Conservation (phyloP, 2,329 filamentous ascomycete genomes). For the Monilinia fructicola region DNA sequence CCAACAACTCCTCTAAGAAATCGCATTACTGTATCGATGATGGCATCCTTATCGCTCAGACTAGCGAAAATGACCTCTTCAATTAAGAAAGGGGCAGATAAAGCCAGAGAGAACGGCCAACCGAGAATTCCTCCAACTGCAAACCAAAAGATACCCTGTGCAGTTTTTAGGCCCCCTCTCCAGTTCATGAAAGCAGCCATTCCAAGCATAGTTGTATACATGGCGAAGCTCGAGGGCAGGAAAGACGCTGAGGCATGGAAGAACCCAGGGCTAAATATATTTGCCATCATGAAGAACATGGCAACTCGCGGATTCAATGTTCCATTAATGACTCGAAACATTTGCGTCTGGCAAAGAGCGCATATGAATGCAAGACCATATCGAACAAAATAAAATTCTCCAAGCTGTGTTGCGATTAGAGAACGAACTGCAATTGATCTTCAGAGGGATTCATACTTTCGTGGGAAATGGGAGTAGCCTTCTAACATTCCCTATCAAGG, state of each 20-base stretch:
- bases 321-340: slow-evolving; percentile 75
- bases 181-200: slow-evolving; percentile 89
- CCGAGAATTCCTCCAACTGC: slow-evolving; percentile 81
- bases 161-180: slow-evolving; percentile 74
- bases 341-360: slow-evolving; percentile 75
- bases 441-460: slow-evolving; percentile 47
- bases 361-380: slow-evolving; percentile 72
- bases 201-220: slow-evolving; percentile 89
- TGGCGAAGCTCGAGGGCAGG: slow-evolving; percentile 91
- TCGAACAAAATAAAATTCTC: slow-evolving; percentile 87
- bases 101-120: slow-evolving; percentile 89
- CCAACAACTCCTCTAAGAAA: slow-evolving; percentile 63
- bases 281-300: slow-evolving; percentile 76
- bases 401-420: slow-evolving; percentile 45
- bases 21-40: slow-evolving; percentile 60
- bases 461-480: slow-evolving; percentile 61
- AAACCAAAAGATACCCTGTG: slow-evolving; percentile 86
- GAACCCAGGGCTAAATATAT: slow-evolving; percentile 81
- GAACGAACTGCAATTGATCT: not conserved
- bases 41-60: slow-evolving; percentile 56
- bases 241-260: slow-evolving; percentile 88
- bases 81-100: slow-evolving; percentile 75
- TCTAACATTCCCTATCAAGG: slow-evolving; percentile 65
- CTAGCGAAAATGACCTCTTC: slow-evolving; percentile 68
- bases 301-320: slow-evolving; percentile 81